Evolutionary conservation across 306 rosid genomes (phyloP), one percentile per base, ranked within the genome.

Genomic region (Corylus heterophylla): DNA sequence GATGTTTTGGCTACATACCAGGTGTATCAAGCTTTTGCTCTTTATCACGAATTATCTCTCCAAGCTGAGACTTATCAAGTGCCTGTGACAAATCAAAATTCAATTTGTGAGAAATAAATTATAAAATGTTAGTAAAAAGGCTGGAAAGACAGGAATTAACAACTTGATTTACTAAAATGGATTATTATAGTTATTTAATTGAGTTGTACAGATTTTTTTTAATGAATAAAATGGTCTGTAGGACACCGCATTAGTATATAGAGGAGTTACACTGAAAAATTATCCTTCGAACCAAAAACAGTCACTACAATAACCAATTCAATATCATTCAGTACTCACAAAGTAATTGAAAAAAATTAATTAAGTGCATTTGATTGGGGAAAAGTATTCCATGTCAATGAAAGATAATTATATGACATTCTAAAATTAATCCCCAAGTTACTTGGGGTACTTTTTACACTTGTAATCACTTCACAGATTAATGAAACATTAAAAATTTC

Each of bases 61-160:
- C 93, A 68, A 94, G 97, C 76, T 94, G 98, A 54, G 94, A 88
- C 80, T 94, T 94, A 76, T 92, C 97, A 73, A 94, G 89, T 54
- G 98, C 97, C 97, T 92, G 82, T 55, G 35, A 78, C 61, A 83
- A 77, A 55, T 72, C 71, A 13, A 79, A 78, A 39, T 20, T 47
- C 44, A 69, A 44, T 81, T 55, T 55, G 9, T 55, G 22, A 17
- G 11, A n/a, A 55, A 55, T 55, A n/a, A 18, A 55, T 55, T 1
- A 18, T 11, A 8, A 55, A 55, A 55, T 55, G 61, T n/a, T 55
- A 8, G 8, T n/a, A 8, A 55, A 55, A 55, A 55, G 3, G 61
- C 61, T n/a, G 27, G 61, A 55, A 55, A 55, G 61, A 27, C 61
- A 18, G 61, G 61, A 2, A 55, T 55, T 55, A 55, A 17, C 27